phyloP scores from a whole-genome alignment of 2,329 filamentous ascomycete species.

The Colletotrichum destructivum region DNA sequence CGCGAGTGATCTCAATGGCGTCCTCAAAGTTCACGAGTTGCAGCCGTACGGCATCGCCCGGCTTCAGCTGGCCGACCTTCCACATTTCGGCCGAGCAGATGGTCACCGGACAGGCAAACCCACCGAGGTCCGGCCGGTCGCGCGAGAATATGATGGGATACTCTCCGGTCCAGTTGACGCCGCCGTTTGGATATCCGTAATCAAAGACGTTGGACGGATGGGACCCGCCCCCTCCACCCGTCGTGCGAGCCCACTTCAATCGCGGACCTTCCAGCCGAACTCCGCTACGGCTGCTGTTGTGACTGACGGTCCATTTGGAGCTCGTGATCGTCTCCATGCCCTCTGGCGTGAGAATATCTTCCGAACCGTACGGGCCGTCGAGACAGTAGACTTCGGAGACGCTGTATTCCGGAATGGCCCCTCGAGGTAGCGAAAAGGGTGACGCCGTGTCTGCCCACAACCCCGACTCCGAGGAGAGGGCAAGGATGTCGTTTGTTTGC shows the following conservation, averaged over 20 bases:
- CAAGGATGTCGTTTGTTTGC: conserved; percentile 67
- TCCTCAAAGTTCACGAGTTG: conserved; percentile 20
- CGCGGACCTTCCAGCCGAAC: conserved; percentile 72
- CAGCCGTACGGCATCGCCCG: conserved; percentile 45
- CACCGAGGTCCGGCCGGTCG: conserved; percentile 53
- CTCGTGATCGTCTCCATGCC: conserved; percentile 71
- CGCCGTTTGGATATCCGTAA: conserved; percentile 68
- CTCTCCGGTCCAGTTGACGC: conserved; percentile 55
- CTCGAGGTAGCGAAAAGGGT: conserved; percentile 8
- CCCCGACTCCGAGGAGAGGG: conserved; percentile 52
- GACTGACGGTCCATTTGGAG: conserved; percentile 72
- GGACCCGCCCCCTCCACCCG: conserved; percentile 74
- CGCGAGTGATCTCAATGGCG: neutral
- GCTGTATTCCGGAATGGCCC: conserved; percentile 33
- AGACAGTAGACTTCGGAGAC: conserved; percentile 47
- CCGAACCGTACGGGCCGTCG: conserved; percentile 51
- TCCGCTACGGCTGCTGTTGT: conserved; percentile 73
- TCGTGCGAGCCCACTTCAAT: conserved; percentile 70
- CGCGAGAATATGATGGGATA: conserved; percentile 52
- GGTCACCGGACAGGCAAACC: conserved; percentile 49
- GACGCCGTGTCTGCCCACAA: conserved; percentile 11
- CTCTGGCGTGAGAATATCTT: conserved; percentile 55
- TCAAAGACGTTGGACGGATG: conserved; percentile 74
- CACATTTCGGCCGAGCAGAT: conserved; percentile 53
- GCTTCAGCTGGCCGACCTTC: conserved; percentile 54